Evolutionary conservation across 192 early-diverging fungal genomes (phyloP).

Genomic region (Chytriomyces confervae): DNA sequence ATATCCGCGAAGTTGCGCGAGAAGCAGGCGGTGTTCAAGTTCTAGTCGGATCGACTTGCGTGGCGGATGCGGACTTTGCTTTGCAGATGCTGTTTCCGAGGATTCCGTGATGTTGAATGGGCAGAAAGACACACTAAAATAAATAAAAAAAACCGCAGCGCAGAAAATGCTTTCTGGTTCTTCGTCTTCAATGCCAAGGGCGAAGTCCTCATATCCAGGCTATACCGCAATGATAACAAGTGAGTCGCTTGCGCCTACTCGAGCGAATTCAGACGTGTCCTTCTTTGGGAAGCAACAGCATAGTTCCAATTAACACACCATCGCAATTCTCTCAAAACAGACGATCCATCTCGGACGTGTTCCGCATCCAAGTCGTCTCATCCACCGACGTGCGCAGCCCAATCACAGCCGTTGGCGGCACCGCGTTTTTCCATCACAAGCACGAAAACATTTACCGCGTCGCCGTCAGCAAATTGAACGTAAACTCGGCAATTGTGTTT

Average conservation of each 20-base stretch:
- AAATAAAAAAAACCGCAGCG: background rate
- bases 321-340: conserved; percentile 44
- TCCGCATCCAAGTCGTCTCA: conserved; percentile 96
- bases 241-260: conserved; percentile 43
- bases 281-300: background rate
- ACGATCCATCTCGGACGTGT: conserved; percentile 93
- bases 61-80: background rate
- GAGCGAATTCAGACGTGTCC: background rate
- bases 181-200: conserved; percentile 99
- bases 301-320: background rate
- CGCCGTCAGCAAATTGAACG: conserved; percentile 91
- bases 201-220: conserved; percentile 94
- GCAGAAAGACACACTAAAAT: background rate
- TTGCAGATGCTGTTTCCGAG: too few species aligned
- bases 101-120: too few species aligned
- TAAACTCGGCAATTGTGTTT: conserved; percentile 92
- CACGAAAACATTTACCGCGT: conserved; percentile 97
- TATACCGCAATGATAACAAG: conserved; percentile 96
- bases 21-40: background rate
- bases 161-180: conserved; percentile 85
- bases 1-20: conserved; percentile 18
- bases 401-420: conserved; percentile 85
- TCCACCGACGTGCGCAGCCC: conserved; percentile 85
- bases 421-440: conserved; percentile 93
- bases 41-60: background rate